phyloP scores from a whole-genome alignment of 176 grass and related monocot genomes.

The Raddia distichophylla region DNA sequence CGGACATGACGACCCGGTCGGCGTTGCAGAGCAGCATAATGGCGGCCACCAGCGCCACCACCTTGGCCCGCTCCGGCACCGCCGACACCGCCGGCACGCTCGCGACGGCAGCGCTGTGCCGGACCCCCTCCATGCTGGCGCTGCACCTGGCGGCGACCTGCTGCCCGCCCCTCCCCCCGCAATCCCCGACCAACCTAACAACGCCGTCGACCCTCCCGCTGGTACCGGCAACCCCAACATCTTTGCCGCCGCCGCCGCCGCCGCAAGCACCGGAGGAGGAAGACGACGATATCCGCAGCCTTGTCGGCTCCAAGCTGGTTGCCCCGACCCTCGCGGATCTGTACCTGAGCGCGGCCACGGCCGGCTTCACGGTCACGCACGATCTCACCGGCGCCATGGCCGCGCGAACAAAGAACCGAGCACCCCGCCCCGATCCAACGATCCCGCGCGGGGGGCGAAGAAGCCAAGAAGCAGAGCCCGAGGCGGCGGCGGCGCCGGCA shows the following conservation, averaged over 20 bases:
- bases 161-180: slow-evolving; percentile 31
- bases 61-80: slow-evolving; percentile 75
- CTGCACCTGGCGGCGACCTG: slow-evolving; percentile 59
- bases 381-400: slow-evolving; percentile 50
- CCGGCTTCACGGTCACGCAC: slow-evolving; percentile 34
- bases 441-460: not conserved
- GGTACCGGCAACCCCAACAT: slow-evolving; percentile 21
- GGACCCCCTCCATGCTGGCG: slow-evolving; percentile 72
- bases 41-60: slow-evolving; percentile 68
- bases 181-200: slow-evolving; percentile 25
- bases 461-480: not conserved
- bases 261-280: not conserved
- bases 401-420: not conserved
- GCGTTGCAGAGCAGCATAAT: slow-evolving; percentile 95
- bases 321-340: slow-evolving; percentile 47
- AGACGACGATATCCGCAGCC: slow-evolving; percentile 19
- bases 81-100: slow-evolving; percentile 15
- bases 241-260: not conserved
- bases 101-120: slow-evolving; percentile 15
- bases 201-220: slow-evolving; percentile 26
- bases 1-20: slow-evolving; percentile 97
- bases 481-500: not conserved
- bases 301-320: slow-evolving; percentile 22
- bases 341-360: slow-evolving; percentile 42
- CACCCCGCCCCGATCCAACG: not conserved